Evolutionary conservation across 257 asterid genomes (phyloP), one percentile per base, ranked within the genome.

Genomic region (Gentiana straminea): DNA sequence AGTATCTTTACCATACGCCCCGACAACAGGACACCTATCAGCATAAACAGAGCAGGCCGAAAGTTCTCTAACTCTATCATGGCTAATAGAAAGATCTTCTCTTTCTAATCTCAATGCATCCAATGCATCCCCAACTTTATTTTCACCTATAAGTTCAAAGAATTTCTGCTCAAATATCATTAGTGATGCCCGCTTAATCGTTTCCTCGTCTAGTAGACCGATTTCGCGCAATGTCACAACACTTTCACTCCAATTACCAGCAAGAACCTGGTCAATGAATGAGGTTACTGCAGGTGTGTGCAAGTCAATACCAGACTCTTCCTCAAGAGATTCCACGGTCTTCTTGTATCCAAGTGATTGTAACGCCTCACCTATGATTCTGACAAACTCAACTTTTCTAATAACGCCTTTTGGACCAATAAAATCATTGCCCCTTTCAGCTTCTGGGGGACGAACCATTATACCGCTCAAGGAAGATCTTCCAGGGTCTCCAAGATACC

Each of bases 221-320:
- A 84, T 66, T 75, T 72, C 57, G 67, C 45, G 82, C 48, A 87
- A 71, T 52, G 77, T 65, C 8, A 73, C 70, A 35, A 87, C 80
- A 69, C 96, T 79, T 60, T 82, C 89, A 68, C 82, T 89, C 94
- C 96, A 87, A 71, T 80, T 77, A 55, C 96, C 94, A 68, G 80
- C 85, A 66, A 69, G 89, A 71, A 84, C 76, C 60, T 76, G 89
- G 73, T 64, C 83, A 85, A 75, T 84, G 70, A 87, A 80, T 56
- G 72, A 71, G 55, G 75, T 83, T 62, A 82, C 83, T 2, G 49
- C 63, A 43, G 86, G 50, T 49, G 96, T 74, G 60, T 77, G 94
- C 62, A 84, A 72, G 5, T 70, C 76, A 60, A 84, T 80, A 54
- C 86, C 92, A 0, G 96, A 87, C 66, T 87, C 96, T 73, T 80